Evolutionary conservation across 1,284 basidiomycete species (phyloP).

Genomic region (Pseudozyma thailandica): DNA sequence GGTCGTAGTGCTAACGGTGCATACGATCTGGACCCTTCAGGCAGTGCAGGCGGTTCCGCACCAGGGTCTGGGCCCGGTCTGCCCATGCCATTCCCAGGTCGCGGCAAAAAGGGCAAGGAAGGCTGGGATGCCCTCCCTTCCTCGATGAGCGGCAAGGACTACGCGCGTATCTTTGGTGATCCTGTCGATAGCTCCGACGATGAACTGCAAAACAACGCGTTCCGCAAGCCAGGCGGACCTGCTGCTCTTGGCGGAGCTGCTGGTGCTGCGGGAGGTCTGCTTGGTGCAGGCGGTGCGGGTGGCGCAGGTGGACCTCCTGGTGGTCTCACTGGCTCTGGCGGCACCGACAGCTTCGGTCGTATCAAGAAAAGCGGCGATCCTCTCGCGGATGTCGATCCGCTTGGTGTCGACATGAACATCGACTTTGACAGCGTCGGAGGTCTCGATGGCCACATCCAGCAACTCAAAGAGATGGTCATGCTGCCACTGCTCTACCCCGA

Average conservation of each 20-base stretch:
- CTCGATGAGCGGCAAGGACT: conserved; percentile 64
- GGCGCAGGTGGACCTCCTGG: conserved; percentile 48
- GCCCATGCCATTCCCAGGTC: conserved; percentile 47
- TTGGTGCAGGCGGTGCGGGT: conserved; percentile 50
- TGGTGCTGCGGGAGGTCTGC: conserved; percentile 36
- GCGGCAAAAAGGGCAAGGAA: conserved; percentile 56
- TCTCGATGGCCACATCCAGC: conserved; percentile 93
- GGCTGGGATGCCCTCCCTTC: conserved; percentile 57
- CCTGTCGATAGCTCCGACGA: conserved; percentile 64
- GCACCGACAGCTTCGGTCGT: conserved; percentile 49
- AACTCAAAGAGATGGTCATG: conserved; percentile 98
- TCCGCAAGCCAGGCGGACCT: conserved; percentile 41
- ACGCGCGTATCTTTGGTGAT: conserved; percentile 63
- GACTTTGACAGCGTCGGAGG: conserved; percentile 98
- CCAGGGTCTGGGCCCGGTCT: conserved; percentile 14
- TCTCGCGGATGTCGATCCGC: conserved; percentile 94
- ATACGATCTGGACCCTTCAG: conserved; percentile 35
- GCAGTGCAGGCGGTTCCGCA: conserved; percentile 16
- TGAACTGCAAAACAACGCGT: conserved; percentile 51
- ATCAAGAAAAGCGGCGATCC: conserved; percentile 70
- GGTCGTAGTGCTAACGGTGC: conserved; percentile 27
- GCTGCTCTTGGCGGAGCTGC: conserved; percentile 31
- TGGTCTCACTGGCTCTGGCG: conserved; percentile 36
- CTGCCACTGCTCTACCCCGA: conserved; percentile 96
- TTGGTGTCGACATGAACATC: conserved; percentile 91